Percentiles rank a stretch among this genome's conserved stretches.
Conservation (phyloP, 2,329 filamentous ascomycete genomes). For the Apiospora phragmitis region DNA sequence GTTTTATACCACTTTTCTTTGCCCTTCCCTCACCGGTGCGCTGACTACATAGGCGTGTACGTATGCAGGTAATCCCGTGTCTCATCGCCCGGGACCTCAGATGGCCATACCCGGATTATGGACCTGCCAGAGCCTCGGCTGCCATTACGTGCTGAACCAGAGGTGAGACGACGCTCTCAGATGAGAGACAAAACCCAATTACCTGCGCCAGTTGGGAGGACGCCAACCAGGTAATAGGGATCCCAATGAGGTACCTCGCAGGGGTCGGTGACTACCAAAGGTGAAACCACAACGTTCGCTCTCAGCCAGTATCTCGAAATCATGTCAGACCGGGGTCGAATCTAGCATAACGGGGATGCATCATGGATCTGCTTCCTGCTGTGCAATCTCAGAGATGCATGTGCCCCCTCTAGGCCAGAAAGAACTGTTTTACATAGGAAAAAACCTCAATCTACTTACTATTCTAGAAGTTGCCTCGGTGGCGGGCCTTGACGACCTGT, state of each 20-base stretch:
- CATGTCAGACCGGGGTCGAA: not conserved
- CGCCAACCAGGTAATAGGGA: not conserved
- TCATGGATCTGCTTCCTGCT: not conserved
- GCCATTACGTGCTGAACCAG: not conserved
- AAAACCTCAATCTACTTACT: not conserved
- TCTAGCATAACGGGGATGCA: not conserved
- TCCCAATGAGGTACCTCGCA: not conserved
- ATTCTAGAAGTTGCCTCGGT: not conserved
- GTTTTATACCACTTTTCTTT: not conserved
- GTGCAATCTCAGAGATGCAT: not conserved
- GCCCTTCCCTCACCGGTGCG: not conserved
- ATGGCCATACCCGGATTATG: not conserved
- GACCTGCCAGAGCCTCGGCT: not conserved
- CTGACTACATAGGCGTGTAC: not conserved
- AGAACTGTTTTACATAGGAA: too few species aligned
- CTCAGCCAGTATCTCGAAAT: not conserved
- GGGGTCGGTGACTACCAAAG: not conserved
- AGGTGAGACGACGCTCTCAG: not conserved
- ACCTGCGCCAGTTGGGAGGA: not conserved
- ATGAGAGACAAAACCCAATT: not conserved
- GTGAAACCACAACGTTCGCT: not conserved
- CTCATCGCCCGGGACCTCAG: not conserved
- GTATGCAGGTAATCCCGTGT: conserved; percentile 2
- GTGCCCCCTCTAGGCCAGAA: not conserved
- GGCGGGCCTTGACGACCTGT: not conserved